Evolutionary conservation across 2,329 filamentous ascomycete genomes (phyloP).

Genomic region (Thelonectria discophora): DNA sequence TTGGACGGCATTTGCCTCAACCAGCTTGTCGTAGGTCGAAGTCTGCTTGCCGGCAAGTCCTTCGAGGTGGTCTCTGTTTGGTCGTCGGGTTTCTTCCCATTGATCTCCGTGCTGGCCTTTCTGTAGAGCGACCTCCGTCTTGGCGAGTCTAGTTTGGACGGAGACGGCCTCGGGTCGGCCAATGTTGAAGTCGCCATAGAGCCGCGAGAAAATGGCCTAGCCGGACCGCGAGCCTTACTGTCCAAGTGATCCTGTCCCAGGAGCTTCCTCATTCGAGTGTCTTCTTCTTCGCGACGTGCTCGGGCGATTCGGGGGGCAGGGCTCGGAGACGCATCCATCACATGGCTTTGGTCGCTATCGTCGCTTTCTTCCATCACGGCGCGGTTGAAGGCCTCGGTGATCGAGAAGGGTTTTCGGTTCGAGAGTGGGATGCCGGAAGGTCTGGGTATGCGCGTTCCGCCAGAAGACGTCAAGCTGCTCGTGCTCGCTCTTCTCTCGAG

Average conservation of each 20-base stretch:
- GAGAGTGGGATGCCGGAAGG: conserved; percentile 41
- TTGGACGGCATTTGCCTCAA: conserved; percentile 36
- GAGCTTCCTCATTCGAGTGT: conserved; percentile 43
- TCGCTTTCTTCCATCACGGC: conserved; percentile 45
- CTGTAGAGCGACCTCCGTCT: conserved; percentile 37
- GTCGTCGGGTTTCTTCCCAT: conserved; percentile 22
- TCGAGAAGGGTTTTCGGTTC: conserved; percentile 48
- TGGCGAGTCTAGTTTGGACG: conserved; percentile 33
- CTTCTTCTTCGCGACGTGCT: conserved; percentile 44
- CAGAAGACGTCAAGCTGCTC: conserved; percentile 39
- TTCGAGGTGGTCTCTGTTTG: conserved; percentile 19
- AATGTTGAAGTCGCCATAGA: conserved; percentile 38
- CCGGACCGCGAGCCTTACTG: conserved; percentile 40
- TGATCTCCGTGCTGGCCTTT: conserved; percentile 31
- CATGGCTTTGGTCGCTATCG: conserved; percentile 38
- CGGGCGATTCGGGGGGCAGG: conserved; percentile 60
- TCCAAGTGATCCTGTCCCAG: conserved; percentile 46
- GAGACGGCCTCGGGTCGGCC: conserved; percentile 29
- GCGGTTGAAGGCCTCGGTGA: conserved; percentile 54
- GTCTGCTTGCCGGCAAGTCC: conserved; percentile 8
- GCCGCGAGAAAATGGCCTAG: conserved; percentile 33
- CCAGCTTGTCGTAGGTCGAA: conserved; percentile 23
- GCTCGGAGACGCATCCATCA: conserved; percentile 59
- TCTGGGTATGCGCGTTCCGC: conserved; percentile 48
- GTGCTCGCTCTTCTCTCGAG: conserved; percentile 34